A percentile compares a stretch with the other conserved stretches of the same genome.
These are phyloP conservation scores for Bretziella fagacearum DNA, from an alignment of 2,329 filamentous ascomycete genomes.

Conservation along the genomic window DNA sequence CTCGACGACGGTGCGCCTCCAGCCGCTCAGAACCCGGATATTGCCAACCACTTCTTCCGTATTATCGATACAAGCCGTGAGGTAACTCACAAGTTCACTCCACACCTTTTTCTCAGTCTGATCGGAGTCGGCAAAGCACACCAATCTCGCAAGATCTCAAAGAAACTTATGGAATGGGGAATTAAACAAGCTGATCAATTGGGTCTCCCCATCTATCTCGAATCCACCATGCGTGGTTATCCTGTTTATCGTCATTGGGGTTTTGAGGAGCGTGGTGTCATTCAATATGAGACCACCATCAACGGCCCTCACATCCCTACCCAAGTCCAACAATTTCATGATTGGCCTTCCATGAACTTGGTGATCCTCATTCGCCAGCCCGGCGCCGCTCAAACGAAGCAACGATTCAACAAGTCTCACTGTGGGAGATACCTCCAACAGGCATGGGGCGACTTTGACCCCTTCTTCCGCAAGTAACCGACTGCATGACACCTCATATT, in stretches of 20 bases:
- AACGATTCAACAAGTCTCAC: background rate
- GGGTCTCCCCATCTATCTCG: constrained; percentile 10
- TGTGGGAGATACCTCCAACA: background rate
- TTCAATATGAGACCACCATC: constrained; percentile 9
- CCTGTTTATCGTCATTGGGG: constrained; percentile 11
- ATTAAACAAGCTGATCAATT: constrained; percentile 10
- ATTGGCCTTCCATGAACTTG: constrained; percentile 11
- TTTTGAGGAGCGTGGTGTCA: constrained; percentile 8
- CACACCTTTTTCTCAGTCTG: constrained; percentile 12
- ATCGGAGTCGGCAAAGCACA: constrained; percentile 9
- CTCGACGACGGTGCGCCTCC: background rate
- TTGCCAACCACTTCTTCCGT: constrained; percentile 12
- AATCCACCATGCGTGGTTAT: constrained; percentile 11
- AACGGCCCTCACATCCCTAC: background rate
- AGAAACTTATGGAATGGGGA: constrained; percentile 10
- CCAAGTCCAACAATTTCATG: background rate
- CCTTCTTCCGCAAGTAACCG: background rate
- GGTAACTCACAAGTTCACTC: constrained; percentile 10
- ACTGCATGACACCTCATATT: too few relatives aligned
- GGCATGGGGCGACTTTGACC: background rate
- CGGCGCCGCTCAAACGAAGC: background rate
- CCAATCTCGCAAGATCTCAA: constrained; percentile 7
- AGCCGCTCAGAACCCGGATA: constrained; percentile 1
- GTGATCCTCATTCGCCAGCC: constrained; percentile 11
- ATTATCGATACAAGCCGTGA: constrained; percentile 10